Evolutionary conservation across 1,284 basidiomycete species (phyloP), one percentile per base, ranked within the genome.

Genomic region (Ceratobasidium sp.): DNA sequence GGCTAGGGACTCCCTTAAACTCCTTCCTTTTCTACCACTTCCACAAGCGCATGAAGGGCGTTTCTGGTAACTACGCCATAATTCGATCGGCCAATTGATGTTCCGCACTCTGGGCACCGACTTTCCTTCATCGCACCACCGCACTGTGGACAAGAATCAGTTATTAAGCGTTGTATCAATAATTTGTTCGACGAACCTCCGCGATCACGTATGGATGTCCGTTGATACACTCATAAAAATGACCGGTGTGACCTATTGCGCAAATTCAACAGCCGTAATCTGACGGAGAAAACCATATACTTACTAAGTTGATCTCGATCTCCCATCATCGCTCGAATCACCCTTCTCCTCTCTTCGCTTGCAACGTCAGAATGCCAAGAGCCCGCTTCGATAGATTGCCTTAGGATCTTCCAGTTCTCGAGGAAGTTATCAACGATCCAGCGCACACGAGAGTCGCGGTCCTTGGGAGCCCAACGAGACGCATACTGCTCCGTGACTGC

Each of bases 161-260:
- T n/a, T n/a, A n/a, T n/a, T n/a, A n/a, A n/a, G n/a, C n/a, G n/a
- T n/a, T n/a, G n/a, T n/a, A n/a, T n/a, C n/a, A n/a, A n/a, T n/a
- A n/a, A n/a, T n/a, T n/a, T n/a, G n/a, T n/a, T n/a, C 36, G 36
- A 81, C 82, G 76, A 48, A 86, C 84, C 72, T 88, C 84, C 6
- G 78, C 80, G 50, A 89, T 88, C 7, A 84, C 83, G 71, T 85
- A 89, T 0, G 81, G 80, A 76, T 89, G 88, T 0, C 88, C 87
- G 59, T 87, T 85, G 3, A 81, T 80, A 79, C 88, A 86, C 72
- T 82, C 84, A 75, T 86, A 87, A 76, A 84, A 88, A 77, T 89
- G 88, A 3, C 88, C 88, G 9, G 71, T 63, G 71, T 63, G 71
- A 22, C 59, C 59, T 63, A 22, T 54, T 8, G 44, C n/a, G 24